phyloP scores from a whole-genome alignment of 148 eudicot species.

The Hydrangea macrophylla region DNA sequence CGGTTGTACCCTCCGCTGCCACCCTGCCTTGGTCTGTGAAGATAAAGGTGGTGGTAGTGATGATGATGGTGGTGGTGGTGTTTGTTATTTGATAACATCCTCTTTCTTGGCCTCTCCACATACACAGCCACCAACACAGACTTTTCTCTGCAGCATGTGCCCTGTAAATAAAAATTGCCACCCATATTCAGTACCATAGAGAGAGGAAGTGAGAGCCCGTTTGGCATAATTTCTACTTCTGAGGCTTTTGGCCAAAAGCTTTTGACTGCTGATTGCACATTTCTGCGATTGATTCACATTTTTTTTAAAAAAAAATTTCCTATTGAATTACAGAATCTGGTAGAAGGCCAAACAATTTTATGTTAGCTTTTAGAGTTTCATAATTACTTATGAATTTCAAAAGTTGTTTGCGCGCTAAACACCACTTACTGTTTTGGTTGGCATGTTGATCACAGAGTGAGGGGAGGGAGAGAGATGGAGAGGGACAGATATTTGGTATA shows the following conservation, averaged over 20 bases:
- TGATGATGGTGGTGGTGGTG: constrained; percentile 12
- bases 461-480: not conserved
- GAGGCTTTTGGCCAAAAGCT: too few relatives aligned
- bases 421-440: constrained; percentile 16
- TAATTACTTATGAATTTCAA: too few relatives aligned
- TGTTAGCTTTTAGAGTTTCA: too few relatives aligned
- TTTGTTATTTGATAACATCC: constrained; percentile 3
- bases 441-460: constrained; percentile 10
- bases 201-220: not conserved
- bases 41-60: constrained; percentile 19
- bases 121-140: constrained; percentile 29
- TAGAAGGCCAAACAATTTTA: too few relatives aligned
- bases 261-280: too few relatives aligned
- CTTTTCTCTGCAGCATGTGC: constrained; percentile 17
- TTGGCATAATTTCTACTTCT: too few relatives aligned
- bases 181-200: not conserved
- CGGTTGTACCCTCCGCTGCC: constrained; percentile 23
- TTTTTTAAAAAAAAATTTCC: too few relatives aligned
- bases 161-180: constrained; percentile 11
- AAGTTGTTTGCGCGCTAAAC: too few relatives aligned
- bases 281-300: not conserved
- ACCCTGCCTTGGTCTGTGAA: constrained; percentile 10
- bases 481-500: too few relatives aligned
- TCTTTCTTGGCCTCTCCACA: constrained; percentile 31
- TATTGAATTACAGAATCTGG: too few relatives aligned